Percentiles rank a stretch among this genome's conserved stretches.
phyloP scores from a whole-genome alignment of 305 asterid genomes.

The Fraxinus baroniana region DNA sequence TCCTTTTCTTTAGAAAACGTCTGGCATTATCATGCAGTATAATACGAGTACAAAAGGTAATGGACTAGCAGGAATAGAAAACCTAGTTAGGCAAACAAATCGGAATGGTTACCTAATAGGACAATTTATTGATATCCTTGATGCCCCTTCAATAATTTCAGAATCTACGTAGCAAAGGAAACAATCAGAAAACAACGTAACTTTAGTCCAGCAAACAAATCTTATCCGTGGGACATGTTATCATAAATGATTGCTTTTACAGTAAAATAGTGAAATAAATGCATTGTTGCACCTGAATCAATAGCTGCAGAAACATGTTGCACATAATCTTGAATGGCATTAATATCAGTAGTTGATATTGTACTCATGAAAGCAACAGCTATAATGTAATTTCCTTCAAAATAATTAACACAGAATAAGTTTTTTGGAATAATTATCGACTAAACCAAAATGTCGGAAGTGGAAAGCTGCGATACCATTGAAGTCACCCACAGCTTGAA shows the following conservation, averaged over 20 bases:
- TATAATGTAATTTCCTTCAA: conserved; percentile 71
- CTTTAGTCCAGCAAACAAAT: conserved; percentile 14
- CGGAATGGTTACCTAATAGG: neutral
- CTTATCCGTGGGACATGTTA: neutral
- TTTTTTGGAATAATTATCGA: conserved; percentile 15
- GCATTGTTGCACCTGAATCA: conserved; percentile 48
- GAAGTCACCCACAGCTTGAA: conserved; percentile 90
- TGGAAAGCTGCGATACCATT: conserved; percentile 46
- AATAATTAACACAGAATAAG: conserved; percentile 31
- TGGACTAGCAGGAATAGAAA: neutral
- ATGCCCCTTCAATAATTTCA: conserved; percentile 3
- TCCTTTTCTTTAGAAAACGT: neutral
- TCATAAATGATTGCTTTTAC: conserved; percentile 8
- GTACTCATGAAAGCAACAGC: conserved; percentile 69
- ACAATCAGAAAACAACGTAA: neutral
- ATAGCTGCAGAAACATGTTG: conserved; percentile 55
- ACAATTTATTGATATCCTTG: conserved; percentile 5
- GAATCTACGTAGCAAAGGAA: neutral
- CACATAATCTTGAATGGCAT: conserved; percentile 57
- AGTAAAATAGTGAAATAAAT: conserved; percentile 3
- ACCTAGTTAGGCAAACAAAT: neutral
- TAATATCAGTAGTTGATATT: conserved; percentile 42
- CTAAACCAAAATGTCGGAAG: conserved; percentile 7
- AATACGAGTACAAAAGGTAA: neutral
- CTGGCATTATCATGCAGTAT: neutral